phyloP scores from a whole-genome alignment of 306 rosid genomes.

The Quercus rubra region DNA sequence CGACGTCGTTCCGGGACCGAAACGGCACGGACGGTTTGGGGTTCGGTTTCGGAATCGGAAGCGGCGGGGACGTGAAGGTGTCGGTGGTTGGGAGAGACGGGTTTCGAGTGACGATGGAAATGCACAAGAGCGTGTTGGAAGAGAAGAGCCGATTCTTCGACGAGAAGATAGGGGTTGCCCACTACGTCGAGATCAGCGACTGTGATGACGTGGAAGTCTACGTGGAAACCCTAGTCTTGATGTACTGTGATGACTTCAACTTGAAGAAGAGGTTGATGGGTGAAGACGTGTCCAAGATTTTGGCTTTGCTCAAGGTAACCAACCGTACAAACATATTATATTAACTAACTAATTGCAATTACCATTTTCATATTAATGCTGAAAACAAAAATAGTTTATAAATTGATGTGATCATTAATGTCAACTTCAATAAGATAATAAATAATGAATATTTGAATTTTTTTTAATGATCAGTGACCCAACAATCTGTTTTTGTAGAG shows the following conservation, averaged over 20 bases:
- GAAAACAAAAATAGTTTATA: too few species aligned
- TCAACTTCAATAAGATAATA: too few species aligned
- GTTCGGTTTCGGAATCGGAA: slow-evolving; percentile 32
- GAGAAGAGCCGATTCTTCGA: slow-evolving; percentile 77
- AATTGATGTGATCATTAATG: too few species aligned
- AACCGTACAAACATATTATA: too few species aligned
- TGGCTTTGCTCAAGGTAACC: slow-evolving; percentile 79
- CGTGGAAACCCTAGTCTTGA: slow-evolving; percentile 77
- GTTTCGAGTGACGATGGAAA: slow-evolving; percentile 65
- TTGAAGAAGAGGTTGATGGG: slow-evolving; percentile 58
- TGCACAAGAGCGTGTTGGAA: slow-evolving; percentile 57
- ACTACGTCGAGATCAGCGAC: slow-evolving; percentile 83
- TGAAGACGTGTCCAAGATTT: slow-evolving; percentile 62
- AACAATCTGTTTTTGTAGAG: too few species aligned
- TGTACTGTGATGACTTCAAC: slow-evolving; percentile 70
- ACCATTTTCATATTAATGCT: too few species aligned
- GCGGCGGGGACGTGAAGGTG: slow-evolving; percentile 55
- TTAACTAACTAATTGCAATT: too few species aligned
- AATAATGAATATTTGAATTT: too few species aligned
- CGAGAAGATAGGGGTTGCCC: slow-evolving; percentile 59
- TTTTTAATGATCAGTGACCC: too few species aligned
- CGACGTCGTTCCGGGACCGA: too few species aligned
- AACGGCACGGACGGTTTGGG: slow-evolving; percentile 19
- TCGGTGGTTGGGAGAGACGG: slow-evolving; percentile 72
- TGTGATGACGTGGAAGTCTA: slow-evolving; percentile 82